Evolutionary conservation across 2,329 filamentous ascomycete genomes (phyloP), one percentile per base, ranked within the genome.

Genomic region (Lachnellula cervina): DNA sequence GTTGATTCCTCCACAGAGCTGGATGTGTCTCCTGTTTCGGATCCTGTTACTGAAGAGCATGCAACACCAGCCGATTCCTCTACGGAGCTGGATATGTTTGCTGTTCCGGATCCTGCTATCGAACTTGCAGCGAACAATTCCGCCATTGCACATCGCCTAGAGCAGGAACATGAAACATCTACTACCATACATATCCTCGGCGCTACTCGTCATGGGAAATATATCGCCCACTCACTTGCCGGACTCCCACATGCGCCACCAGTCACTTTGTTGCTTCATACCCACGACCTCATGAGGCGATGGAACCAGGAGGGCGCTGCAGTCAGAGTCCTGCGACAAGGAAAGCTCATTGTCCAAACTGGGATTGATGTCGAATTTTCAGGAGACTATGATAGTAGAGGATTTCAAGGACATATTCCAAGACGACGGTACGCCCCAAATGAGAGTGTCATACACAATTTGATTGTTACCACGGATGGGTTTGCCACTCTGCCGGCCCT

Each of bases 401-500:
- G 19, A 37, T 47, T 19, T 44, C 43, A 42, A 51, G 38, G 37
- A 34, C 13, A 14, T 48, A 19, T 35, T 6, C 14, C 21, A 2
- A n/a, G 11, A 17, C 35, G 21, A 47, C 16, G 49, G 38, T 7
- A 34, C 25, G 25, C 35, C 16, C 38, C 23, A 37, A 52, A 35
- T 14, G 17, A 11, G 4, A 4, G 17, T 35, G 42, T 61, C 2
- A 94, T 95, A 53, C 79, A 86, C 62, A 84, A 87, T 63, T 76
- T 94, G 45, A 81, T 95, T 44, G 77, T 94, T 19, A 83, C 86
- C 1, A 83, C 82, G 23, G 85, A 86, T 66, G 79, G 86, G 1
- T 74, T 80, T 11, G 69, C 77, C 37, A 83, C 84, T 0, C 68
- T 83, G 28, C 67, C 74, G 8, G 83, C 85, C 1, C 68, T 95